Percentiles rank a stretch among this genome's conserved stretches.
Conservation (phyloP, 2,329 filamentous ascomycete species). For the Phaeosphaeriaceae sp. region DNA sequence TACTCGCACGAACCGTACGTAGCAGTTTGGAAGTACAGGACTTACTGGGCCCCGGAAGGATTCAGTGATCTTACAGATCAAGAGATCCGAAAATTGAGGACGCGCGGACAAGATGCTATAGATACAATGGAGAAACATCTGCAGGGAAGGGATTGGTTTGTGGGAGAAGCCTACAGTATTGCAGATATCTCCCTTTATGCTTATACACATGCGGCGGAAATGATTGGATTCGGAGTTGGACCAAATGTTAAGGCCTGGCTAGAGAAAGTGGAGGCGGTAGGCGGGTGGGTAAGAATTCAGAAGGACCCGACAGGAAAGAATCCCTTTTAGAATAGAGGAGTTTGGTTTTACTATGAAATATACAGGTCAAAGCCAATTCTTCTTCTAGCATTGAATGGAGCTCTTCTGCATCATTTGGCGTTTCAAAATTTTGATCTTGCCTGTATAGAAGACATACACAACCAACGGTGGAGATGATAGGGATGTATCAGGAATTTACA, state of each 20-base stretch:
- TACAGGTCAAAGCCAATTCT: no score
- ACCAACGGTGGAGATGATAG: no score
- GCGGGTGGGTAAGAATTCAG: constrained; percentile 17
- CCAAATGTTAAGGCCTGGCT: constrained; percentile 21
- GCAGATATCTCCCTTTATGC: constrained; percentile 21
- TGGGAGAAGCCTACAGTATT: constrained; percentile 16
- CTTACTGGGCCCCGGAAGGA: constrained; percentile 16
- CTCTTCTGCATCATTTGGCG: no score
- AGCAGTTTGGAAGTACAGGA: constrained; percentile 16
- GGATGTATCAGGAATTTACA: no score
- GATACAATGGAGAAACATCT: constrained; percentile 24
- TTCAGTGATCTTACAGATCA: constrained; percentile 7
- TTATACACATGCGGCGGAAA: constrained; percentile 14
- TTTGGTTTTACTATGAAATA: no score
- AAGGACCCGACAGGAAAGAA: constrained; percentile 20
- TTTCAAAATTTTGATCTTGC: no score
- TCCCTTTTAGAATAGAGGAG: constrained; percentile 2
- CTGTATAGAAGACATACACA: no score
- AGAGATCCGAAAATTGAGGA: constrained; percentile 11
- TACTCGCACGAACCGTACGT: constrained; percentile 22
- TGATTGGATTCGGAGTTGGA: constrained; percentile 16
- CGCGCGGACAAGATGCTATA: constrained; percentile 15
- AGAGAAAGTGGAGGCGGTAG: constrained; percentile 10
- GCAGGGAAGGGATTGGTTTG: constrained; percentile 17
- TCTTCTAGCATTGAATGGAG: no score